Evolutionary conservation across 139 green algal genomes (phyloP).

Genomic region (Tetradesmus obliquus): DNA sequence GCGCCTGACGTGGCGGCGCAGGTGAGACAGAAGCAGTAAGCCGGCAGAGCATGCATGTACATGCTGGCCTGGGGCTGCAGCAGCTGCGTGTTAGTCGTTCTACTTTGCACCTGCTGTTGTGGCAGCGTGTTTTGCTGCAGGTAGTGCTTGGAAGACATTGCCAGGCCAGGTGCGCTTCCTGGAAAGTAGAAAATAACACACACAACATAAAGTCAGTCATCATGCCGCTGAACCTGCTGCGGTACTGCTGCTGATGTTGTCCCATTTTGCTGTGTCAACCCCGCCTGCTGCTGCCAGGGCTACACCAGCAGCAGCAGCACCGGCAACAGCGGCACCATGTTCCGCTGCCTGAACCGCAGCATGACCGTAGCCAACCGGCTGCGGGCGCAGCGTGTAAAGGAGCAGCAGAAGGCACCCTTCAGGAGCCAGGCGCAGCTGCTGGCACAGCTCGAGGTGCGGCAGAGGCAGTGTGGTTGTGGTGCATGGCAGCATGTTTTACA

Average conservation of each 20-base stretch:
- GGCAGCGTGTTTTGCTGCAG: not conserved
- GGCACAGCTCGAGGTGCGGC: not conserved
- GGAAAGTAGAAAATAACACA: not conserved
- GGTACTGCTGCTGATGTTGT: not conserved
- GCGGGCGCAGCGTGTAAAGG: not conserved
- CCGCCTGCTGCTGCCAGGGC: constrained; percentile 12
- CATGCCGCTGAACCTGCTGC: too few species aligned
- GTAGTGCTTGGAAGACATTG: not conserved
- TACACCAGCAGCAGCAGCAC: constrained; percentile 47
- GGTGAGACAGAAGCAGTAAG: not conserved
- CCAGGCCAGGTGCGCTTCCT: not conserved
- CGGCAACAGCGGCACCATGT: constrained; percentile 4
- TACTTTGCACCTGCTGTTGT: too few species aligned
- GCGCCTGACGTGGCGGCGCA: constrained; percentile 46
- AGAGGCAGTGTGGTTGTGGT: not conserved
- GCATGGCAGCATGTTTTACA: not conserved
- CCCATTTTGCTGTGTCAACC: not conserved
- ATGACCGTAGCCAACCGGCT: not conserved
- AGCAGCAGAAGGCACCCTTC: constrained; percentile 5
- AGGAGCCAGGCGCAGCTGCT: not conserved
- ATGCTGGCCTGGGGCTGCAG: too few species aligned
- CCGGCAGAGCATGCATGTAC: too few species aligned
- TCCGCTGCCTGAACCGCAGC: not conserved
- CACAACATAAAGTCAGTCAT: too few species aligned
- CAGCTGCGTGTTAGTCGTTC: too few species aligned